Base-by-base conservation (phyloP, 306 rosid genomes). In the Acacia melanoxylon region DNA sequence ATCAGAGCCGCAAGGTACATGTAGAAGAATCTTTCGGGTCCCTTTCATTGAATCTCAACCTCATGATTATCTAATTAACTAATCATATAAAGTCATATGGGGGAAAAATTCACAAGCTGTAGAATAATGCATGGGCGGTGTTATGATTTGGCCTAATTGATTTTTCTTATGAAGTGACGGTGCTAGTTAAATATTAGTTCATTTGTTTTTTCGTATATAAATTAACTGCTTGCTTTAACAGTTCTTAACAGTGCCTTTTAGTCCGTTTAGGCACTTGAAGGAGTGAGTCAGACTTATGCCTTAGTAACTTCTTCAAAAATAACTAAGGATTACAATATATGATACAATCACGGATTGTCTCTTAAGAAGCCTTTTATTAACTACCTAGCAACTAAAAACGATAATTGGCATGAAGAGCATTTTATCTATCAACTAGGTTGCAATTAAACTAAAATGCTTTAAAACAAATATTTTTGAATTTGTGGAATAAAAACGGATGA, bases 31-130 rank as follows among this genome's bases (percentile, higher is more conserved):
- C 78, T 76, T 62, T 62, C 10, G 35, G 68, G 68, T 62, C 40
- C 37, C 37, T 62, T 62, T 62, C 68, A 62, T 14, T 67, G 80
- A 81, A 85, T 77, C 85, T 72, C 76, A 81, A 71, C 71, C 24
- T 65, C 31, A 58, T 58, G 8, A 20, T 58, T 29, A 58, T 58
- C 65, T 22, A 58, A 58, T 58, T 58, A 22, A 58, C 5, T 58
- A 58, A 58, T 58, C 29, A 58, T 22, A 22, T 22, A 58, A 58
- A 9, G 29, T 15, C 20, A 20, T 10, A 31, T 22, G 15, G 15
- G 27, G 24, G 65, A 1, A 22, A 9, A 29, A 10, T 58, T 29
- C 20, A 63, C 68, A 27, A 63, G 41, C 31, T 29, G 68, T 63
- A 16, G n/a, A 41, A 29, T 29, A 37, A 37, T 0, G 41, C 70